A percentile compares a stretch with the other conserved stretches of the same genome.
phyloP scores from a whole-genome alignment of 805 yeast genomes.

The Metschnikowia gruessii region DNA sequence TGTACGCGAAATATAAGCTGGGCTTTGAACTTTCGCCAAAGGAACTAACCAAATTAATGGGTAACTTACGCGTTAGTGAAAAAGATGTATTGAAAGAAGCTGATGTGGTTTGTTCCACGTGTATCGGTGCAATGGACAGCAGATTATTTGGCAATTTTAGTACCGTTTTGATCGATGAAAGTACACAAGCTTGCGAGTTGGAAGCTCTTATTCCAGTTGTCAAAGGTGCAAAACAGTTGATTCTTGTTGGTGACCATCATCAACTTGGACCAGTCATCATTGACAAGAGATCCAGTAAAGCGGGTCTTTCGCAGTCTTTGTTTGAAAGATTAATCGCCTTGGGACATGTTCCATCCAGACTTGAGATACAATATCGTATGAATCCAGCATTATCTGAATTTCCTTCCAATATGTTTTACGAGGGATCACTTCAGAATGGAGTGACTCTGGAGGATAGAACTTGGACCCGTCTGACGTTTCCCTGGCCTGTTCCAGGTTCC shows the following conservation, averaged over 20 bases:
- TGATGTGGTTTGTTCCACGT: conserved; percentile 85
- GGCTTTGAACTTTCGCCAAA: conserved; percentile 11
- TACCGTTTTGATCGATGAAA: conserved; percentile 85
- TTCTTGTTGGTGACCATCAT: conserved; percentile 93
- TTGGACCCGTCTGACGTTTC: conserved; percentile 56
- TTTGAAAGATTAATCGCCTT: conserved; percentile 81
- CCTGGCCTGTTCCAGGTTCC: conserved; percentile 82
- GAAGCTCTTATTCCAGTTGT: conserved; percentile 86
- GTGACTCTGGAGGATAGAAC: conserved; percentile 74
- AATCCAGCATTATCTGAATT: conserved; percentile 85
- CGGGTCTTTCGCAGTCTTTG: conserved; percentile 81
- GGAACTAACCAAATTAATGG: conserved; percentile 9
- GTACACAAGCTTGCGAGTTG: conserved; percentile 93
- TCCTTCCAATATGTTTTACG: conserved; percentile 88
- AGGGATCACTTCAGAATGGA: conserved; percentile 89
- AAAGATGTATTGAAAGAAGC: conserved; percentile 48
- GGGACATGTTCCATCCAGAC: conserved; percentile 80
- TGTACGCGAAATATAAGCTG: conserved; percentile 30
- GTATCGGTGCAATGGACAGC: conserved; percentile 86
- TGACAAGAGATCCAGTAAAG: conserved; percentile 76
- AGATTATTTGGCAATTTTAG: conserved; percentile 62
- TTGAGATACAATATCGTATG: conserved; percentile 95
- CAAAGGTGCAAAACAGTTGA: conserved; percentile 84
- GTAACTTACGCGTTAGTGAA: conserved; percentile 40
- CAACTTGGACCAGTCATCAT: conserved; percentile 91